Conservation (phyloP, 306 rosid species). For the Urtica urens region DNA sequence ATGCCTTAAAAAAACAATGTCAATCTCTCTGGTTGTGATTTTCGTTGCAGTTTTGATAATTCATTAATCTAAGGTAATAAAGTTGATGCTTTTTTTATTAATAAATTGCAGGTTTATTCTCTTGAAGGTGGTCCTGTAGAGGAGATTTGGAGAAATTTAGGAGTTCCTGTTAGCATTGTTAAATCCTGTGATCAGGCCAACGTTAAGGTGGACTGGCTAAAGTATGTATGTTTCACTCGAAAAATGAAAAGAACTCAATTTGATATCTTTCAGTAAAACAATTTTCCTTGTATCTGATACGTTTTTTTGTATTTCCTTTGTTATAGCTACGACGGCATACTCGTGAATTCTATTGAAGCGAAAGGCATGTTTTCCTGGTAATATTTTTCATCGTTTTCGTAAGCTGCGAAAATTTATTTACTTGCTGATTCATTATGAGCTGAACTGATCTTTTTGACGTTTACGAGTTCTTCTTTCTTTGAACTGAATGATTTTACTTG, state of each 20-base stretch:
- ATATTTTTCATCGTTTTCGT: constrained; percentile 12
- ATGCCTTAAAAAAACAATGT: too few species aligned
- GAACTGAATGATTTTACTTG: constrained; percentile 44
- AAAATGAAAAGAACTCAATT: too few species aligned
- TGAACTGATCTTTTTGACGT: too few species aligned
- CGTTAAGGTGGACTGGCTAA: constrained; percentile 73
- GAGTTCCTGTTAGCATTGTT: constrained; percentile 46
- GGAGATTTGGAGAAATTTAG: constrained; percentile 54
- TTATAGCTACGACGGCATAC: constrained; percentile 82
- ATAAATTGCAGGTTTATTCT: constrained; percentile 61
- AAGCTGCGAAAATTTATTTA: constrained; percentile 7
- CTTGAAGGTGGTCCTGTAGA: constrained; percentile 69
- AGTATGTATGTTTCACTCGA: constrained; percentile 38
- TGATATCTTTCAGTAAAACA: neutral
- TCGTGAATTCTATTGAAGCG: constrained; percentile 66
- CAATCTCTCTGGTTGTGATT: too few species aligned
- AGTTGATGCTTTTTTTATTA: neutral
- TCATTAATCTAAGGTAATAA: too few species aligned
- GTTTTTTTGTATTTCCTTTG: constrained; percentile 1
- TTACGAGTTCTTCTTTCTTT: too few species aligned
- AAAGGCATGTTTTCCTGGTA: constrained; percentile 85
- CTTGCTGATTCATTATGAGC: too few species aligned
- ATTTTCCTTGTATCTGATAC: constrained; percentile 21
- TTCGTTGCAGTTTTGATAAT: too few species aligned
- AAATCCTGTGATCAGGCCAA: constrained; percentile 39